phyloP scores from a whole-genome alignment of 352 stramenopile genomes.

The Globisporangium ultimum region DNA sequence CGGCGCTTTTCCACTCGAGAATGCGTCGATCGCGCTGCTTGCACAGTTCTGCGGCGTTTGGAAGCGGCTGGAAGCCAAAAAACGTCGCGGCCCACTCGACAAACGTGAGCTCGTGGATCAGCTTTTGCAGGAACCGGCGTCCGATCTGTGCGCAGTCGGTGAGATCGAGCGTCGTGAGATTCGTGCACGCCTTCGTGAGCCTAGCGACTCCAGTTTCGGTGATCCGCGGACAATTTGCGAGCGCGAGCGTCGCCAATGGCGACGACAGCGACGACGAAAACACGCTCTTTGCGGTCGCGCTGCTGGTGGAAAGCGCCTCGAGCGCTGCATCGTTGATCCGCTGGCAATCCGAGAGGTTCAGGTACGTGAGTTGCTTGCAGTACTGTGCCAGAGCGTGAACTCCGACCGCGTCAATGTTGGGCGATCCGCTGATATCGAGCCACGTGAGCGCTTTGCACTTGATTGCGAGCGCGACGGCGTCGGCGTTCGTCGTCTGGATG shows the following conservation, averaged over 20 bases:
- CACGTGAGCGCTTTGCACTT: slow-evolving; percentile 54
- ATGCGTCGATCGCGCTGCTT: slow-evolving; percentile 48
- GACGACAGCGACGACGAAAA: too few relatives aligned
- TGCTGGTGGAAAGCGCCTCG: slow-evolving; percentile 29
- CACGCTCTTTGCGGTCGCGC: not conserved
- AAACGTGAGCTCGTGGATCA: slow-evolving; percentile 74
- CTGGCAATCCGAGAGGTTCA: slow-evolving; percentile 78
- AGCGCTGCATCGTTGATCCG: slow-evolving; percentile 73
- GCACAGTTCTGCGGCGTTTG: slow-evolving; percentile 76
- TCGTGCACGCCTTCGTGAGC: slow-evolving; percentile 53
- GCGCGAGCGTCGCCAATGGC: slow-evolving; percentile 41
- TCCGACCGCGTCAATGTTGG: slow-evolving; percentile 54
- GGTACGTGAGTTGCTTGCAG: slow-evolving; percentile 48
- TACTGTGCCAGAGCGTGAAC: slow-evolving; percentile 59
- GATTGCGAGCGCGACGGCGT: slow-evolving; percentile 51
- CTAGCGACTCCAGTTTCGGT: slow-evolving; percentile 66
- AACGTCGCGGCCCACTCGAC: slow-evolving; percentile 81
- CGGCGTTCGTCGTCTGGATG: slow-evolving; percentile 72
- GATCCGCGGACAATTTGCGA: slow-evolving; percentile 68
- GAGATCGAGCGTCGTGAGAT: slow-evolving; percentile 86
- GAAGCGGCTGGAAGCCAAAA: slow-evolving; percentile 83
- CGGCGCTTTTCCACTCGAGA: slow-evolving; percentile 39
- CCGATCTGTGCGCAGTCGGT: slow-evolving; percentile 72
- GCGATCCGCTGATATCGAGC: slow-evolving; percentile 84
- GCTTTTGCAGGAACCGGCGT: slow-evolving; percentile 63